These are phyloP conservation scores for Floccularia luteovirens DNA, from an alignment of 768 basidiomycete species.

Conservation along the genomic window DNA sequence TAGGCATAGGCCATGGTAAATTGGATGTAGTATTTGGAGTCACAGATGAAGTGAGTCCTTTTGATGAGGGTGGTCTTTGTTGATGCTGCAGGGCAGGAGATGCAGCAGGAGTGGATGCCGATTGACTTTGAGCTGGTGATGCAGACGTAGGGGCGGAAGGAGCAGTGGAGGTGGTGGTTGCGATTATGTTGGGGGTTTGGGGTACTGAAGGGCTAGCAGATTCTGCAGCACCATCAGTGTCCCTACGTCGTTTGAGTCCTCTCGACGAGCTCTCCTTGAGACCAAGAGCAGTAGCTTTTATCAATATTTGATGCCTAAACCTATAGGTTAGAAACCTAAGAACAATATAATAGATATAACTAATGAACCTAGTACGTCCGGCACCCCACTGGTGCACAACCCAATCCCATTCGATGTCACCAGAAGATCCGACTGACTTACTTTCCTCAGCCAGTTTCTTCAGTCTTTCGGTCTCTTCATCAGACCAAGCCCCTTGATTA, in stretches of 20 bases:
- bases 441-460: constrained; percentile 66
- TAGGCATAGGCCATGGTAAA: constrained; percentile 69
- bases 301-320: constrained; percentile 70
- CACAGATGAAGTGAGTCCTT: constrained; percentile 14
- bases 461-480: constrained; percentile 66
- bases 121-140: constrained; percentile 30
- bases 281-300: constrained; percentile 74
- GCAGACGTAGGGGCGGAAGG: constrained; percentile 10
- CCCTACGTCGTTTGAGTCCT: constrained; percentile 46
- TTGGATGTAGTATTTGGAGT: constrained; percentile 17
- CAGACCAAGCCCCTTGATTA: constrained; percentile 71
- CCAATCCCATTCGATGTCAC: constrained; percentile 78
- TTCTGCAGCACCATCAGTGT: constrained; percentile 18
- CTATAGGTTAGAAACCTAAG: not conserved
- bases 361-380: constrained; percentile 58
- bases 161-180: constrained; percentile 14
- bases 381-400: constrained; percentile 69
- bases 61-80: constrained; percentile 29
- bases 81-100: constrained; percentile 45
- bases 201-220: constrained; percentile 21
- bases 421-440: constrained; percentile 34
- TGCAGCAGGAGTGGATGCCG: constrained; percentile 37
- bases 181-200: constrained; percentile 14
- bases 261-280: constrained; percentile 67
- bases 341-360: not conserved